Percentiles rank a stretch among this genome's conserved stretches.
Evolutionary conservation across 345 rosid genomes (phyloP).

Genomic region (Cardamine chenopodiifolia): DNA sequence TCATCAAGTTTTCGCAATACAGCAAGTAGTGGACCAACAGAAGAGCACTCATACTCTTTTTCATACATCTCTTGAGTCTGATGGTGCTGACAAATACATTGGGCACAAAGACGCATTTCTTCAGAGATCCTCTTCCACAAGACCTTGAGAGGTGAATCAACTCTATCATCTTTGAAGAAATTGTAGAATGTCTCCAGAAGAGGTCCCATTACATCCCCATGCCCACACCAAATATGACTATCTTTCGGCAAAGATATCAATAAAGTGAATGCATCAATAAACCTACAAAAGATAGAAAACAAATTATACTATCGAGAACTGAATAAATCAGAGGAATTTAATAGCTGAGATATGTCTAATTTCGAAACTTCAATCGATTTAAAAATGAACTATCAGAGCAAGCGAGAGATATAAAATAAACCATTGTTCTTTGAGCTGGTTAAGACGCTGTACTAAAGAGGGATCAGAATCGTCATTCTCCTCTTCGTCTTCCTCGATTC

Average conservation of each 20-base stretch:
- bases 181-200: slow-evolving; percentile 87
- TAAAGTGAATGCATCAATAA: slow-evolving; percentile 72
- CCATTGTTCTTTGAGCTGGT: slow-evolving; percentile 84
- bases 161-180: slow-evolving; percentile 68
- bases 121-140: slow-evolving; percentile 78
- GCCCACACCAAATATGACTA: slow-evolving; percentile 82
- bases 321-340: neutral
- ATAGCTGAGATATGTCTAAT: neutral
- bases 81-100: slow-evolving; percentile 90
- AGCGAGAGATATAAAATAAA: slow-evolving; percentile 17
- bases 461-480: slow-evolving; percentile 54
- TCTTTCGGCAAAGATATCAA: slow-evolving; percentile 69
- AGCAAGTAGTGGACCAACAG: slow-evolving; percentile 80
- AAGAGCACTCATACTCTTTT: slow-evolving; percentile 66
- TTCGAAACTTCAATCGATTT: slow-evolving; percentile 3
- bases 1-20: slow-evolving; percentile 75
- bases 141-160: slow-evolving; percentile 74
- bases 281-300: slow-evolving; percentile 52
- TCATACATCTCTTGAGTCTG: slow-evolving; percentile 80
- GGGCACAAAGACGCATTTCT: slow-evolving; percentile 76
- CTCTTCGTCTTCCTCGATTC: slow-evolving; percentile 79
- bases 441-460: slow-evolving; percentile 49
- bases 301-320: neutral
- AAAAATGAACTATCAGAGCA: slow-evolving; percentile 15
- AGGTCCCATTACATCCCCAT: slow-evolving; percentile 87